These are phyloP conservation scores for Rosa rugosa DNA, from an alignment of 306 rosid genomes.

Conservation along the genomic window DNA sequence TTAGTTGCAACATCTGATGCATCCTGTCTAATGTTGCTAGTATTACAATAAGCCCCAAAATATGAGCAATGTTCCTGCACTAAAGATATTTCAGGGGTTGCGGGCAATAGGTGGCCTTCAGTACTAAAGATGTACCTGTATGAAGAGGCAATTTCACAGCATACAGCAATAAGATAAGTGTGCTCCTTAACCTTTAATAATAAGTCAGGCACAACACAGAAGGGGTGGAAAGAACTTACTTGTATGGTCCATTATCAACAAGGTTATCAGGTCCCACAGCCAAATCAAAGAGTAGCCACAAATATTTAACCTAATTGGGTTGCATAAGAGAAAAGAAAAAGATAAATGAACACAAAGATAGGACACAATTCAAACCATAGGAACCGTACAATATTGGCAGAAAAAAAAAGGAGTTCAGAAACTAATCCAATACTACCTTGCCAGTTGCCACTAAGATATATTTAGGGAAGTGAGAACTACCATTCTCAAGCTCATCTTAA, in stretches of 20 bases:
- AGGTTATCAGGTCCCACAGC: constrained; percentile 94
- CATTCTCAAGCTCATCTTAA: neutral
- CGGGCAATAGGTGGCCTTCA: constrained; percentile 93
- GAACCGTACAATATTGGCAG: neutral
- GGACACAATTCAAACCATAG: constrained; percentile 5
- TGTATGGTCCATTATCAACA: constrained; percentile 97
- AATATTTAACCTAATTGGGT: constrained; percentile 72
- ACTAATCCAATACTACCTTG: neutral
- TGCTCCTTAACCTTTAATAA: constrained; percentile 19
- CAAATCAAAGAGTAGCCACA: constrained; percentile 98
- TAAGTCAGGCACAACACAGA: constrained; percentile 18
- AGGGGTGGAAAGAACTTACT: constrained; percentile 48
- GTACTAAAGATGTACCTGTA: constrained; percentile 89
- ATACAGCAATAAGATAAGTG: constrained; percentile 7
- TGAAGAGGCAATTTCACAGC: constrained; percentile 13
- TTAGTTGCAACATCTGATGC: constrained; percentile 42
- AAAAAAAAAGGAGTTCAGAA: neutral
- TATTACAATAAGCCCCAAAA: constrained; percentile 77
- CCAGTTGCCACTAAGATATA: neutral
- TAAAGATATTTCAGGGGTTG: constrained; percentile 83
- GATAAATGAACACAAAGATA: constrained; percentile 10
- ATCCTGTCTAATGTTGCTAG: constrained; percentile 36
- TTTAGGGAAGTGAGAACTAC: neutral
- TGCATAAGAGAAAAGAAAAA: constrained; percentile 18
- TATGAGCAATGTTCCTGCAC: constrained; percentile 78